Percentiles rank a stretch among this genome's conserved stretches.
phyloP scores from a whole-genome alignment of 805 yeast species.

The Spencermartinsiella europaea region DNA sequence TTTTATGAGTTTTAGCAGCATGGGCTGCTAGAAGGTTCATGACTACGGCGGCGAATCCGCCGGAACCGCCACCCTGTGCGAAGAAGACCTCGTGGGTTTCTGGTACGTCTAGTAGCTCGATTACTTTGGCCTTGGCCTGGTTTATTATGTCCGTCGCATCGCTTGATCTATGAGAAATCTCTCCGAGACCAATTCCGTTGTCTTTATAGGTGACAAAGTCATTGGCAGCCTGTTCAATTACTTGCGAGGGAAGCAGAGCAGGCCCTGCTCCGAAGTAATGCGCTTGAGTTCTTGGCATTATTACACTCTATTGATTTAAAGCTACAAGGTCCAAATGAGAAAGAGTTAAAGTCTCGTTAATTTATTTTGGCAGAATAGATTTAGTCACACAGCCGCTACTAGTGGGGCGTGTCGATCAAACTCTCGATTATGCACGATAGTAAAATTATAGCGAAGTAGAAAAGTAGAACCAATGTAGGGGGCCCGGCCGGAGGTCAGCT shows the following conservation, averaged over 20 bases:
- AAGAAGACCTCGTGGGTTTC: constrained; percentile 92
- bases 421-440: too few species aligned
- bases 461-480: too few species aligned
- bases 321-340: too few species aligned
- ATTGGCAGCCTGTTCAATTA: constrained; percentile 78
- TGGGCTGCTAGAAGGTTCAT: constrained; percentile 74
- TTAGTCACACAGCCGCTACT: too few species aligned
- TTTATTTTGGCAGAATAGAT: too few species aligned
- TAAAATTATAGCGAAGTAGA: too few species aligned
- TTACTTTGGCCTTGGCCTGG: constrained; percentile 63
- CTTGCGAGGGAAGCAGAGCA: constrained; percentile 79
- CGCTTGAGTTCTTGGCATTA: constrained; percentile 14
- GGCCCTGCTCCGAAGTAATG: constrained; percentile 98
- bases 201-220: constrained; percentile 71
- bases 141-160: constrained; percentile 76
- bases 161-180: constrained; percentile 89
- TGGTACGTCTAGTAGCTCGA: constrained; percentile 66
- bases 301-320: constrained; percentile 33
- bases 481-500: too few species aligned
- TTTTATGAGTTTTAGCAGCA: constrained; percentile 65
- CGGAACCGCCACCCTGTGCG: constrained; percentile 97
- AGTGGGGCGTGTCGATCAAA: too few species aligned
- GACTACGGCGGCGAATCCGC: constrained; percentile 85
- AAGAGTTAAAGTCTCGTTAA: too few species aligned
- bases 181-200: constrained; percentile 85